Percentiles rank a stretch among this genome's conserved stretches.
These are phyloP conservation scores for Xylariomycetidae sp. DNA, from an alignment of 2,329 filamentous ascomycete species.

Conservation along the genomic window DNA sequence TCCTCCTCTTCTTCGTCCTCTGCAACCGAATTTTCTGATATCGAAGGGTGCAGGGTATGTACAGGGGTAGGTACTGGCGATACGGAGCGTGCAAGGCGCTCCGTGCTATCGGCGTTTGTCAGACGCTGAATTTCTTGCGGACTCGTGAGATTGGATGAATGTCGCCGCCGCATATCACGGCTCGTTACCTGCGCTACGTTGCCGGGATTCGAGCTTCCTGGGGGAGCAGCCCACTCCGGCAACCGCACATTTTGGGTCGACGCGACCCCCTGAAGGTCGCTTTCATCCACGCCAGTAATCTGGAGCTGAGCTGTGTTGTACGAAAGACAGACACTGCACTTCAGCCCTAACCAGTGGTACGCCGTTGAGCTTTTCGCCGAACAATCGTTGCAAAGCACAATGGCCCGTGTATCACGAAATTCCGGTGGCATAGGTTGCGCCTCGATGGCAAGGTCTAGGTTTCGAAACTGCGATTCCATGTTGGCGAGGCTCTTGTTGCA, in stretches of 20 bases:
- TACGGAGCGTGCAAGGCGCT: constrained; percentile 39
- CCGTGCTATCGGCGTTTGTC: no score
- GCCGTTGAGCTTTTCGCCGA: constrained; percentile 76
- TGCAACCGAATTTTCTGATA: no score
- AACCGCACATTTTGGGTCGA: not conserved
- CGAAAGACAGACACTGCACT: constrained; percentile 69
- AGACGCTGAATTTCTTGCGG: no score
- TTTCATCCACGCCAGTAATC: constrained; percentile 41
- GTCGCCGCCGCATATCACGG: constrained; percentile 25
- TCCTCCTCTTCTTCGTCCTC: constrained; percentile 37
- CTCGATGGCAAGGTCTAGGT: constrained; percentile 80
- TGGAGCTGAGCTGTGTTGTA: constrained; percentile 65
- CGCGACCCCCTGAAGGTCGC: no score
- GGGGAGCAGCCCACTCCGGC: constrained; percentile 4
- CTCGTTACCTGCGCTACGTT: no score
- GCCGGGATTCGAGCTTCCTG: no score
- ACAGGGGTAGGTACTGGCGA: constrained; percentile 30
- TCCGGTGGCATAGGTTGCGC: constrained; percentile 88
- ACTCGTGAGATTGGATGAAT: constrained; percentile 26
- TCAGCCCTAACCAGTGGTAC: constrained; percentile 93
- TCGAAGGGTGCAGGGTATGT: constrained; percentile 14
- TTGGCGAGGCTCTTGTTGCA: constrained; percentile 96
- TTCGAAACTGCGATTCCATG: constrained; percentile 93
- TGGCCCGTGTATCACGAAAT: constrained; percentile 71
- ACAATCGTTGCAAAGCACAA: constrained; percentile 93